phyloP scores from a whole-genome alignment of 306 rosid genomes.

The Lotus japonicus region DNA sequence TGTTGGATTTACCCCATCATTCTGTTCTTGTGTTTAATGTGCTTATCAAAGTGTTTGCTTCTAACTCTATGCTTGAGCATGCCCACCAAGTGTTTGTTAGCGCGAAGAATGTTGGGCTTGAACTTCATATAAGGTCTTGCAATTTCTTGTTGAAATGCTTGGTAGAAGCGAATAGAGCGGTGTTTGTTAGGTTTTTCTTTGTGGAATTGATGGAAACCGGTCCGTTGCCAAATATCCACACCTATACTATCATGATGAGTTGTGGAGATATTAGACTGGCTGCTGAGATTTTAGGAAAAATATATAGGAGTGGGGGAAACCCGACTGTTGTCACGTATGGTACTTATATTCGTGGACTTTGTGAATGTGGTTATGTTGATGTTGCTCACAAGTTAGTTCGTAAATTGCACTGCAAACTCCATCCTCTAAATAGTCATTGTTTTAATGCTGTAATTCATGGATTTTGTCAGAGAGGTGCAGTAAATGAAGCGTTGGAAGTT shows the following conservation, averaged over 20 bases:
- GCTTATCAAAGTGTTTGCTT: slow-evolving; percentile 53
- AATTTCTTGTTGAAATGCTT: slow-evolving; percentile 69
- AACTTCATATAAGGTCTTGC: slow-evolving; percentile 35
- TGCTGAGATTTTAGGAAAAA: slow-evolving; percentile 40
- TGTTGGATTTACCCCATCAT: slow-evolving; percentile 36
- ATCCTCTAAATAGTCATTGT: slow-evolving; percentile 41
- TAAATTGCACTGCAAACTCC: slow-evolving; percentile 24
- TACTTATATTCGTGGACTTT: slow-evolving; percentile 53
- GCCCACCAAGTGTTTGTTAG: slow-evolving; percentile 42
- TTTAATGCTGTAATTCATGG: slow-evolving; percentile 44
- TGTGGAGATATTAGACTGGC: slow-evolving; percentile 46
- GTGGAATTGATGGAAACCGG: slow-evolving; percentile 41
- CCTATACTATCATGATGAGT: slow-evolving; percentile 58
- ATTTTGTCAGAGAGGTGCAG: slow-evolving; percentile 40
- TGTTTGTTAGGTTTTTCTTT: no score
- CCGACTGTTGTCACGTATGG: slow-evolving; percentile 54
- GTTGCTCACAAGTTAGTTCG: slow-evolving; percentile 37
- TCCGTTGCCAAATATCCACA: slow-evolving; percentile 45
- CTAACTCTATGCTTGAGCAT: slow-evolving; percentile 56
- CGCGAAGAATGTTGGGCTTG: slow-evolving; percentile 38
- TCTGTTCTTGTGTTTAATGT: slow-evolving; percentile 40
- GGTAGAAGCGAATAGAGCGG: no score
- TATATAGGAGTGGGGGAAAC: slow-evolving; percentile 35
- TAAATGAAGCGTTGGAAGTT: slow-evolving; percentile 33
- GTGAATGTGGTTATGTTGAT: slow-evolving; percentile 40